Conservation (phyloP, 768 basidiomycete genomes). For the Termitomyces sp. region DNA sequence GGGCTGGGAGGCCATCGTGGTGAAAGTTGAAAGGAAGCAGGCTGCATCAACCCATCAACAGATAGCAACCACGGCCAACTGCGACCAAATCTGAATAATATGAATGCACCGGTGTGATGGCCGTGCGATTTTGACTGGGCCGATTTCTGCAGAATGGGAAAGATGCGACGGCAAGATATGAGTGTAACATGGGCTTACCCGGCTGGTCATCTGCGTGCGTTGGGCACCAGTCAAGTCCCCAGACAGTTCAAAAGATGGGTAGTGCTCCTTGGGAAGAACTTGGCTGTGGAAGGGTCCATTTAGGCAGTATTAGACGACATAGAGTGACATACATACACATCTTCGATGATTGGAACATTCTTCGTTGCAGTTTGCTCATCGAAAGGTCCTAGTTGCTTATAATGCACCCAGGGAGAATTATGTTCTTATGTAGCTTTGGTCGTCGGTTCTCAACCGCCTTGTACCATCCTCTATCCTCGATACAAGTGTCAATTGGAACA, state of each 20-base stretch:
- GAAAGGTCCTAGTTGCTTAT: no score
- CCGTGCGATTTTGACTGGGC: no score
- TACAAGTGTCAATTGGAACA: no score
- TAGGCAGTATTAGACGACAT: background rate
- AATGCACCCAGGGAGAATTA: no score
- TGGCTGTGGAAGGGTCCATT: conserved; percentile 38
- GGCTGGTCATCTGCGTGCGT: conserved; percentile 36
- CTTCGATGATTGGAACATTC: conserved; percentile 53
- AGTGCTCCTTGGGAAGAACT: conserved; percentile 54
- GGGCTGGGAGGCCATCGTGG: background rate
- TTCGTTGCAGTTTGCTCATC: conserved; percentile 47
- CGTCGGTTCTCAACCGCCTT: conserved; percentile 50
- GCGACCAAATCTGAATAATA: no score
- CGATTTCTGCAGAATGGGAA: no score
- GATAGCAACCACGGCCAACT: background rate
- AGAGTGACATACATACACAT: conserved; percentile 50
- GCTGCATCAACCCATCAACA: background rate
- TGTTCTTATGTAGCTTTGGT: conserved; percentile 54
- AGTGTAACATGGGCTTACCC: no score
- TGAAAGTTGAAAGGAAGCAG: background rate
- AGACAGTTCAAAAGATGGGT: conserved; percentile 84
- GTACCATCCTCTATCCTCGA: conserved; percentile 80
- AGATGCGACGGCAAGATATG: no score
- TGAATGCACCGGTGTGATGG: no score
- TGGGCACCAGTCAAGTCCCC: conserved; percentile 94